A percentile compares a stretch with the other conserved stretches of the same genome.
These are phyloP conservation scores for Phylloporus sp. DNA, from an alignment of 768 basidiomycete species.

Conservation along the genomic window DNA sequence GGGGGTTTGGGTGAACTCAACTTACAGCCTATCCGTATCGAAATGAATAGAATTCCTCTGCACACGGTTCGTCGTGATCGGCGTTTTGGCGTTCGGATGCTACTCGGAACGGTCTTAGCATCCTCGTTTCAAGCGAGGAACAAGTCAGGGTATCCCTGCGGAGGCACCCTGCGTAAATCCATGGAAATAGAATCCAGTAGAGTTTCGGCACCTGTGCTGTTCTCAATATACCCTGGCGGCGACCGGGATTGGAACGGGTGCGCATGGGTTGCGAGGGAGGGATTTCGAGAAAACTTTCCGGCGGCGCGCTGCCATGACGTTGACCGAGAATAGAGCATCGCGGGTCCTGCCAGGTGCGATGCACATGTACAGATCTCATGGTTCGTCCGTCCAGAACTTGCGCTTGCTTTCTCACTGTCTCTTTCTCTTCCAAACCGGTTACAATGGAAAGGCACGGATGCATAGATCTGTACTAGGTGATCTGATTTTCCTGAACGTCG, in stretches of 20 bases:
- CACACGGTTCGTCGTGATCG: neutral
- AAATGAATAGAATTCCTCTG: neutral
- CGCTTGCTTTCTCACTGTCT: neutral
- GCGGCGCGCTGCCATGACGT: neutral
- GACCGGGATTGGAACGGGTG: neutral
- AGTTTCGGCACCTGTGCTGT: neutral
- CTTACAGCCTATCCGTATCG: neutral
- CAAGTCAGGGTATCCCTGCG: neutral
- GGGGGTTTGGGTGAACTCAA: neutral
- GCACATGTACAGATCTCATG: neutral
- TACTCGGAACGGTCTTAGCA: neutral
- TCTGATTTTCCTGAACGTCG: no score
- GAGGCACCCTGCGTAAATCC: neutral
- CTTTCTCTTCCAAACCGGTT: neutral
- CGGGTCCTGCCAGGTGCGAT: neutral
- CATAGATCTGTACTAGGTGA: no score
- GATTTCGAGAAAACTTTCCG: neutral
- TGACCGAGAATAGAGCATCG: neutral
- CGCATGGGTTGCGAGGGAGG: neutral
- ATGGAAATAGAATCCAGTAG: neutral
- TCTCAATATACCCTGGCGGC: neutral
- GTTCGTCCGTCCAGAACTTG: neutral
- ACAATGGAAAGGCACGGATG: neutral
- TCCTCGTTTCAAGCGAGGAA: neutral
- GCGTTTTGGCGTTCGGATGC: neutral